Conservation (phyloP, 306 rosid species). For the Glycine latifolia region DNA sequence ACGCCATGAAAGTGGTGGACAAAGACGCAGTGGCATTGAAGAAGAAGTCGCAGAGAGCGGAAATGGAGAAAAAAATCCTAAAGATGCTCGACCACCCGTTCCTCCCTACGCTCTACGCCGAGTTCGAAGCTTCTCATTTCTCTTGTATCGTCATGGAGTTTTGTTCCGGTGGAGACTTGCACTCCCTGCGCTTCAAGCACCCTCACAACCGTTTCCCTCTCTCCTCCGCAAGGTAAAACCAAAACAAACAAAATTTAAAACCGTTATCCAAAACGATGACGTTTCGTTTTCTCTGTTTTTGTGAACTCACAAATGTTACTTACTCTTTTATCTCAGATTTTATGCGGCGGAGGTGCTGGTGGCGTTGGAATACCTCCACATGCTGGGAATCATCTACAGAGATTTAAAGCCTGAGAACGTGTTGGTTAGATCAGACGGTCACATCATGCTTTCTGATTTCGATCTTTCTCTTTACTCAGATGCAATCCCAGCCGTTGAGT, state of each 20-base stretch:
- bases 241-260: not conserved
- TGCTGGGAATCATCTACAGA: slow-evolving; percentile 95
- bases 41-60: slow-evolving; percentile 88
- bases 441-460: slow-evolving; percentile 96
- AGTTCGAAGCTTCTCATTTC: slow-evolving; percentile 91
- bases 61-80: slow-evolving; percentile 85
- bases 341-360: slow-evolving; percentile 90
- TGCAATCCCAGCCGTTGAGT: slow-evolving; percentile 90
- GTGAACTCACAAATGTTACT: not conserved
- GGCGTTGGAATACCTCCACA: slow-evolving; percentile 95
- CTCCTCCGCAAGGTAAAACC: slow-evolving; percentile 72
- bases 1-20: slow-evolving; percentile 97
- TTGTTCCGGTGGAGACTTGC: slow-evolving; percentile 97
- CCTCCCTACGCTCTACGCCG: slow-evolving; percentile 89
- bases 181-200: slow-evolving; percentile 79
- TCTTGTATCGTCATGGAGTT: slow-evolving; percentile 99
- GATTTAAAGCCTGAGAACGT: slow-evolving; percentile 97
- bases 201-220: slow-evolving; percentile 80
- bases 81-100: slow-evolving; percentile 96
- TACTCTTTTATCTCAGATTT: slow-evolving; percentile 59
- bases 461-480: slow-evolving; percentile 90
- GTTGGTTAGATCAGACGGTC: slow-evolving; percentile 96
- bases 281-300: not conserved
- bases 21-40: slow-evolving; percentile 83
- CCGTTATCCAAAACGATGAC: slow-evolving; percentile 27